phyloP scores from a whole-genome alignment of 1,139 yeast species.

The Pichia sp. region DNA sequence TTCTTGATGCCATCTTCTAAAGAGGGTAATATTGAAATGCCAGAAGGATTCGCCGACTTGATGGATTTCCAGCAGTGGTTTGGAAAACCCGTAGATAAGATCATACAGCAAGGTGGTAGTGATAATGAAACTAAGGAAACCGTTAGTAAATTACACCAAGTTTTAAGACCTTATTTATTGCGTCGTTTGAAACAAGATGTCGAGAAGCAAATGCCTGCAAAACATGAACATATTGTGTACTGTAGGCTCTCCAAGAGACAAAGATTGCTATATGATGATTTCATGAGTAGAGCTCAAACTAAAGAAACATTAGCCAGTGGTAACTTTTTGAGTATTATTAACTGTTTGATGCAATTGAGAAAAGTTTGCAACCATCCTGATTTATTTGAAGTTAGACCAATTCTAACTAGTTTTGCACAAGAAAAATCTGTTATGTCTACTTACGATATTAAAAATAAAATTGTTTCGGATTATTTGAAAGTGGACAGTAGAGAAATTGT shows the following conservation, averaged over 20 bases:
- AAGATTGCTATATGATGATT: conserved; percentile 87
- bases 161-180: conserved; percentile 81
- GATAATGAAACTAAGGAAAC: conserved; percentile 74
- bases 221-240: conserved; percentile 88
- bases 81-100: conserved; percentile 89
- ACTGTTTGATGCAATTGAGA: conserved; percentile 95
- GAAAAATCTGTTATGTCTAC: conserved; percentile 51
- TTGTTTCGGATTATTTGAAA: conserved; percentile 34
- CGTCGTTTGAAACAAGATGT: conserved; percentile 94
- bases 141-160: conserved; percentile 85
- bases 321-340: conserved; percentile 87
- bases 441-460: conserved; percentile 36
- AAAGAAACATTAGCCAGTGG: conserved; percentile 92
- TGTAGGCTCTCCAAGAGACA: conserved; percentile 92
- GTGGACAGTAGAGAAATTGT: conserved; percentile 18
- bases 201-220: conserved; percentile 98
- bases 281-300: conserved; percentile 95
- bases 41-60: conserved; percentile 92
- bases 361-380: conserved; percentile 98
- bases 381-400: conserved; percentile 91
- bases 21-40: conserved; percentile 51
- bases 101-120: conserved; percentile 67
- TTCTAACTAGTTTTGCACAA: conserved; percentile 81
- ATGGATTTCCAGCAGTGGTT: conserved; percentile 98
- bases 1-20: conserved; percentile 92